Base-by-base conservation (phyloP, 2,329 filamentous ascomycete species). In the Myrmaecium sp. region DNA sequence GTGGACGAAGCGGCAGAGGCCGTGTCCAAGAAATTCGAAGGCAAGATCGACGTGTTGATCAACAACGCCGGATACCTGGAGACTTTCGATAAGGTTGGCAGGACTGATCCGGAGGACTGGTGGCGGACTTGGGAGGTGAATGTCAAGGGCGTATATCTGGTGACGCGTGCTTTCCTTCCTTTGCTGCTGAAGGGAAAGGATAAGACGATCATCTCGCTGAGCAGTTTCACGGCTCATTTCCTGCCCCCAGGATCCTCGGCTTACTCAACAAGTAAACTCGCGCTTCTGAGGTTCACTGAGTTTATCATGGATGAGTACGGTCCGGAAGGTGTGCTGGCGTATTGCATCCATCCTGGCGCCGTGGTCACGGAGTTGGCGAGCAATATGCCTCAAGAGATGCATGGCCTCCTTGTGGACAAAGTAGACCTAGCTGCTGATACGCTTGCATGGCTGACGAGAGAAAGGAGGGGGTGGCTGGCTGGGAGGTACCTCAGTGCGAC, bases 181-280 rank as follows among this genome's bases (percentile, higher is more conserved):
- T 36, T 62, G 14, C 38, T 56, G 3, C 31, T 49, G 10, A 41
- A 36, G 28, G 43, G 32, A 26, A 36, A n/a, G 29, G 37, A 40
- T 20, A 58, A 58, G 39, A 58, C 52, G 0, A 21, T 69, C 14
- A 43, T 69, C 29, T 62, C 58, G 28, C 43, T 67, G 17, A 49
- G 45, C 5, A 61, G 57, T 21, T 49, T 60, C 2, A 11, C 18
- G 21, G 17, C 21, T 14, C 5, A 8, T 13, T n/a, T 23, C 12
- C 12, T 25, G 13, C 9, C 6, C 5, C 14, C 34, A 1, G 31
- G 32, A 4, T 26, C 25, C 3, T 33, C 29, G 12, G 47, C 49
- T 3, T 70, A 69, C 33, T 49, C 56, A 30, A 51, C 51, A 2
- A 50, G 47, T 19, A 69, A 69, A 39, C 44, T 66, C 17, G 64